These are phyloP conservation scores for Aspergillus transmontanensis DNA, from an alignment of 2,329 filamentous ascomycete genomes.

Conservation along the genomic window DNA sequence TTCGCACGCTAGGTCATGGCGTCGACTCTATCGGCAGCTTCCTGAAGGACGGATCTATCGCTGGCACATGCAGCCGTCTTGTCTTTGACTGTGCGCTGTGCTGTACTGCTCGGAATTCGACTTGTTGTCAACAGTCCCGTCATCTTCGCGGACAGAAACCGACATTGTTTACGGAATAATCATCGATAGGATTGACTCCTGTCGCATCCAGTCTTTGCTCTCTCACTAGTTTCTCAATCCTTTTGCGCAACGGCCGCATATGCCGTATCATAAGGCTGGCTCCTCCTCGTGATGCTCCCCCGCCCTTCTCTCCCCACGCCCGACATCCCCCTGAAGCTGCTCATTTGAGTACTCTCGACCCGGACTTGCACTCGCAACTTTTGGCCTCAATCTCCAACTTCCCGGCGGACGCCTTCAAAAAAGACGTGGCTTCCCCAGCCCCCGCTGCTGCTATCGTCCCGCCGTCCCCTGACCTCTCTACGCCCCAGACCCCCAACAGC, in stretches of 20 bases:
- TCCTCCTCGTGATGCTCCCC: constrained; percentile 41
- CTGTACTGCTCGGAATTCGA: background rate
- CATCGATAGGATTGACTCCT: constrained; percentile 1
- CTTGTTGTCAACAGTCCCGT: background rate
- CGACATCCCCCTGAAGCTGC: constrained; percentile 28
- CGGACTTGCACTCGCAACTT: constrained; percentile 10
- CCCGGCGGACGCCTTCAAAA: constrained; percentile 24
- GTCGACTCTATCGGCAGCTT: background rate
- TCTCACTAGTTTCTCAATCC: background rate
- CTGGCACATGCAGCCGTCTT: background rate
- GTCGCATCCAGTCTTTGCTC: background rate
- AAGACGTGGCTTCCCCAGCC: constrained; percentile 35
- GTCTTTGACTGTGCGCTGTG: background rate
- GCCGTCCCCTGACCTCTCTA: constrained; percentile 33
- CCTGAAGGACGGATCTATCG: background rate
- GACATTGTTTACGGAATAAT: background rate
- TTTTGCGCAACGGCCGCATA: constrained; percentile 37
- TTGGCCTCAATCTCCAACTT: constrained; percentile 15
- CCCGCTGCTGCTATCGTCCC: constrained; percentile 28
- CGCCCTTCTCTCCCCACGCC: constrained; percentile 33
- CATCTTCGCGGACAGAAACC: background rate
- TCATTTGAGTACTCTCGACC: constrained; percentile 27
- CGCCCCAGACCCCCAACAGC: constrained; percentile 30
- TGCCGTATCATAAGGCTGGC: constrained; percentile 45
- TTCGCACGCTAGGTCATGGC: background rate